Percentiles rank a stretch among this genome's conserved stretches.
Evolutionary conservation across 73 alveolate genomes (phyloP).

Genomic region (Breviolum minutum): DNA sequence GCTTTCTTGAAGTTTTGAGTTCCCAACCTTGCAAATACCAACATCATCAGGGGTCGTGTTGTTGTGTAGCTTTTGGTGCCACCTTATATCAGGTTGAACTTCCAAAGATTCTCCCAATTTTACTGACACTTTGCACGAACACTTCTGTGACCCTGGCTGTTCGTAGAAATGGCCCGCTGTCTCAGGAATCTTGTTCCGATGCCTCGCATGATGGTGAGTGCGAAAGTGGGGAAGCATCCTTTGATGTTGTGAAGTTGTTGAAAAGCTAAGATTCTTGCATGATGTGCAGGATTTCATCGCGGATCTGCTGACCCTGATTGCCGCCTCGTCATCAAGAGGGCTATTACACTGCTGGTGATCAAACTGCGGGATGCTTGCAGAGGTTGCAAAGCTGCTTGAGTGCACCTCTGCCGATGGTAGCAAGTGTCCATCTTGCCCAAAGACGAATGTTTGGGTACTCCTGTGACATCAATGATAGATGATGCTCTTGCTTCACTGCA

Average conservation of each 20-base stretch:
- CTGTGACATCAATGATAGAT: conserved; percentile 59
- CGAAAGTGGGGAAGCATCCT: not conserved
- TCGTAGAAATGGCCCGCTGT: conserved; percentile 45
- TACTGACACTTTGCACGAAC: conserved; percentile 98
- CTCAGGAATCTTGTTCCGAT: conserved; percentile 61
- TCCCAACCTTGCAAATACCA: conserved; percentile 96
- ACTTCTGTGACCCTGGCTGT: not conserved
- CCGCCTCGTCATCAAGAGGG: not conserved
- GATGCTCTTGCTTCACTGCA: conserved; percentile 86
- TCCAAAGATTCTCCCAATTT: conserved; percentile 87
- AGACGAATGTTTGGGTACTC: conserved; percentile 36
- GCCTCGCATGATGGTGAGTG: not conserved
- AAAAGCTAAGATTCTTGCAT: conserved; percentile 14
- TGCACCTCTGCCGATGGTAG: conserved; percentile 98
- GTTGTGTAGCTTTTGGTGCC: conserved; percentile 99
- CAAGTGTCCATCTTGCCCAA: conserved; percentile 96
- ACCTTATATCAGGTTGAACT: conserved; percentile 96
- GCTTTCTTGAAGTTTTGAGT: not conserved
- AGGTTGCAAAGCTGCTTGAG: not conserved
- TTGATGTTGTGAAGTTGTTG: not conserved
- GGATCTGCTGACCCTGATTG: conserved; percentile 98
- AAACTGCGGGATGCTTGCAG: not conserved
- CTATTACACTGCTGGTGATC: not conserved
- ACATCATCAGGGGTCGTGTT: conserved; percentile 99
- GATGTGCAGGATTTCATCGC: conserved; percentile 98